Conservation (phyloP, 2,329 filamentous ascomycete species). For the Nemania diffusa region DNA sequence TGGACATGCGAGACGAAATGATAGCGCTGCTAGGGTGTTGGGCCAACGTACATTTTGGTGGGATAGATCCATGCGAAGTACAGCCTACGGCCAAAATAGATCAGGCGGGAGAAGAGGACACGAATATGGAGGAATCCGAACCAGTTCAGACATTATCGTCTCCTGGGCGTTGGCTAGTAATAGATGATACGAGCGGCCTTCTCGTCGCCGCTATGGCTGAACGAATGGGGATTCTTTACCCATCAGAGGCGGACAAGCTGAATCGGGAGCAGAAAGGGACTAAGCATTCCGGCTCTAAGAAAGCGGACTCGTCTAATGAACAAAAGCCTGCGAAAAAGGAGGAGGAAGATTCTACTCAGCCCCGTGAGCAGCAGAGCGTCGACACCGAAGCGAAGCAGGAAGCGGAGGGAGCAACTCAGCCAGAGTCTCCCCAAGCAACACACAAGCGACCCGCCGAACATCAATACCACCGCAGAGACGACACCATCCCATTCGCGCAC, state of each 20-base stretch:
- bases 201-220: slow-evolving; percentile 87
- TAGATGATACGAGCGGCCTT: slow-evolving; percentile 88
- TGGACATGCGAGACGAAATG: slow-evolving; percentile 88
- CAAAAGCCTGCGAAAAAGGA: slow-evolving; percentile 5
- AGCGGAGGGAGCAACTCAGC: slow-evolving; percentile 13
- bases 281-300: slow-evolving; percentile 5
- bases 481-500: slow-evolving; percentile 72
- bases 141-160: slow-evolving; percentile 23
- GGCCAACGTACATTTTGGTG: slow-evolving; percentile 86
- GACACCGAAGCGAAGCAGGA: slow-evolving; percentile 5
- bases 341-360: background rate
- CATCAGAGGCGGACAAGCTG: slow-evolving; percentile 41
- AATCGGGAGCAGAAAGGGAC: slow-evolving; percentile 17
- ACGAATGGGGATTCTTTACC: slow-evolving; percentile 83
- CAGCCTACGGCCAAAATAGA: slow-evolving; percentile 35
- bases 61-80: slow-evolving; percentile 48
- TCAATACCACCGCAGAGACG: slow-evolving; percentile 44
- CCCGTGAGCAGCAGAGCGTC: background rate
- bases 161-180: slow-evolving; percentile 76
- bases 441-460: slow-evolving; percentile 27
- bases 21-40: slow-evolving; percentile 85
- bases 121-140: slow-evolving; percentile 42
- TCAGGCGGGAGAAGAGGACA: slow-evolving; percentile 35
- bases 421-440: slow-evolving; percentile 28
- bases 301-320: background rate